A percentile compares a stretch with the other conserved stretches of the same genome.
These are phyloP conservation scores for Penicillium bovifimosum DNA, from an alignment of 495 filamentous ascomycete genomes.

Conservation along the genomic window DNA sequence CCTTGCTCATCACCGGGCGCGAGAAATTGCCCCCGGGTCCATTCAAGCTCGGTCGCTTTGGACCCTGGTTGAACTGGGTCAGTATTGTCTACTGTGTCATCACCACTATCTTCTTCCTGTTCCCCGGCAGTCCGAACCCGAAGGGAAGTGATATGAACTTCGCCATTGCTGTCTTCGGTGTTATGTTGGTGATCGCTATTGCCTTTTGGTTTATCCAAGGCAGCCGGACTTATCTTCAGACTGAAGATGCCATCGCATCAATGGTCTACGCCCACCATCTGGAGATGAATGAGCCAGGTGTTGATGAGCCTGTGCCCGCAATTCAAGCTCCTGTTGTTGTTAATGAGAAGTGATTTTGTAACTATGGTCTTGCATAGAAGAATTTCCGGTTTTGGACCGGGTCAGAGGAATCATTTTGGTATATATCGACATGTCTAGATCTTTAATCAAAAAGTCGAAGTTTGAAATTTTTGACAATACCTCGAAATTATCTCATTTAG, in stretches of 20 bases:
- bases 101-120: slow-evolving; percentile 47
- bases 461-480: too few relatives aligned
- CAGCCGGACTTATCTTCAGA: slow-evolving; percentile 32
- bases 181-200: slow-evolving; percentile 42
- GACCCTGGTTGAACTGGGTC: slow-evolving; percentile 36
- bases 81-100: slow-evolving; percentile 42
- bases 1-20: slow-evolving; percentile 36
- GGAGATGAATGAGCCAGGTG: slow-evolving; percentile 17
- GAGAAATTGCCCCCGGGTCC: slow-evolving; percentile 37
- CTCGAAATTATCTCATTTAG: too few relatives aligned
- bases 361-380: not conserved
- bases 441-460: not conserved
- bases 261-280: slow-evolving; percentile 39
- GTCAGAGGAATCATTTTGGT: not conserved
- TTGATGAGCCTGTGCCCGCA: not conserved
- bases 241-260: slow-evolving; percentile 36
- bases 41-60: slow-evolving; percentile 38
- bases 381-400: not conserved
- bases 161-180: slow-evolving; percentile 46
- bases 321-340: not conserved
- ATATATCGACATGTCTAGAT: not conserved
- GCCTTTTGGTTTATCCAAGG: slow-evolving; percentile 43
- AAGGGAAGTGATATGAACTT: slow-evolving; percentile 44
- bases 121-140: slow-evolving; percentile 38
- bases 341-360: not conserved